Evolutionary conservation across 2,329 filamentous ascomycete species (phyloP).

Genomic region (Tolypocladium pustulatum): DNA sequence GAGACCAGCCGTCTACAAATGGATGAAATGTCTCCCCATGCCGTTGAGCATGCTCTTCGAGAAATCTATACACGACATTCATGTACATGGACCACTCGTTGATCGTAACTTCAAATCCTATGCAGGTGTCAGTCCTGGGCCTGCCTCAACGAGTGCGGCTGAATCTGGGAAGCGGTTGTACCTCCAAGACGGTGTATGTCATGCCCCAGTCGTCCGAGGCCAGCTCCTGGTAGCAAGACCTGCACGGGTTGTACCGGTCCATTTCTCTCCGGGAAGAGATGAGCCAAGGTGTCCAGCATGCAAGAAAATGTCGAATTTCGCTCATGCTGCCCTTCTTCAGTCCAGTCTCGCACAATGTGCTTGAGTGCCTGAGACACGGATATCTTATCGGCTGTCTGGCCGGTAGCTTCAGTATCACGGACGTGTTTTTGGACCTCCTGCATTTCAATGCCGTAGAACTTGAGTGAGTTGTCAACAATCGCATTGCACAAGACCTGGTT

Average conservation of each 20-base stretch:
- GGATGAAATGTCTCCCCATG: conserved; percentile 30
- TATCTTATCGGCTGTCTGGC: conserved; percentile 30
- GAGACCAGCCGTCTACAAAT: conserved; percentile 46
- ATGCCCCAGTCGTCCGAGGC: conserved; percentile 39
- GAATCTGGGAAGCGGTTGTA: conserved; percentile 6
- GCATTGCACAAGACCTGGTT: conserved; percentile 35
- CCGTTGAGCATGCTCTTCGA: conserved; percentile 21
- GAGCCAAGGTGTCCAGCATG: conserved; percentile 21
- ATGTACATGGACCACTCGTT: conserved; percentile 51
- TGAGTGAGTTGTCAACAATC: conserved; percentile 32
- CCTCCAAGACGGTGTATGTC: conserved; percentile 34
- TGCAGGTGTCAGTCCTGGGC: not conserved
- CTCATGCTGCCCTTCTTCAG: conserved; percentile 34
- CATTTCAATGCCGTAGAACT: conserved; percentile 33
- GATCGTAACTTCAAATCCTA: conserved; percentile 38
- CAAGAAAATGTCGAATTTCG: conserved; percentile 30
- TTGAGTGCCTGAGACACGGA: conserved; percentile 43
- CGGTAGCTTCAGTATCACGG: conserved; percentile 23
- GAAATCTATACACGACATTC: conserved; percentile 41
- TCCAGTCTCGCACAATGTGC: conserved; percentile 49
- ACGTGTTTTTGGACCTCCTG: conserved; percentile 34
- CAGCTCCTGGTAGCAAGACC: conserved; percentile 41
- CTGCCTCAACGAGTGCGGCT: not conserved
- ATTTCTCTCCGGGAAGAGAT: conserved; percentile 17
- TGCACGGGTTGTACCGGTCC: conserved; percentile 13